phyloP scores from a whole-genome alignment of 768 basidiomycete genomes.

The Hygrophorus russula region DNA sequence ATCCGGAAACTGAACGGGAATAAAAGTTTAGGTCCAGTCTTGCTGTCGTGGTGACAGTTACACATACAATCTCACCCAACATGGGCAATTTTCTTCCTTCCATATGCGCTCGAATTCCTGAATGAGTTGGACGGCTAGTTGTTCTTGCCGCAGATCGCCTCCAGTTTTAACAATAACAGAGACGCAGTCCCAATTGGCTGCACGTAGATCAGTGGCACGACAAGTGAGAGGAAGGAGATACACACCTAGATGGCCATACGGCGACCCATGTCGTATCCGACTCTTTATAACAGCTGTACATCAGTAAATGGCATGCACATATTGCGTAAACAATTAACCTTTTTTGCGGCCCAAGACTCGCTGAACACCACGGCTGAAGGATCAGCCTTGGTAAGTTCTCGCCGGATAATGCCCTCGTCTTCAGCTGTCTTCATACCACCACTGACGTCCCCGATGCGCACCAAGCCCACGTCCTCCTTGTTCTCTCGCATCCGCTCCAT shows the following conservation, averaged over 20 bases:
- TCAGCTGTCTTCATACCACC: slow-evolving; percentile 59
- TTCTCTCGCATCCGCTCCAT: slow-evolving; percentile 85
- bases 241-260: slow-evolving; percentile 89
- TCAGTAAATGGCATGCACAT: neutral
- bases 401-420: slow-evolving; percentile 88
- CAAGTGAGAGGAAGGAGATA: slow-evolving; percentile 9
- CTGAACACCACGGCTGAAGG: slow-evolving; percentile 93
- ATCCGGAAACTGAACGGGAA: slow-evolving; percentile 77
- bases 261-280: slow-evolving; percentile 85
- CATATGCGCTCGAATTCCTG: slow-evolving; percentile 89
- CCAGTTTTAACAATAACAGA: slow-evolving; percentile 99
- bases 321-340: slow-evolving; percentile 32
- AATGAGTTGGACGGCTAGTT: slow-evolving; percentile 92
- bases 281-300: slow-evolving; percentile 32
- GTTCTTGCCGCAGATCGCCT: slow-evolving; percentile 92
- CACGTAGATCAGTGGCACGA: slow-evolving; percentile 2
- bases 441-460: slow-evolving; percentile 42
- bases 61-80: slow-evolving; percentile 87
- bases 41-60: neutral
- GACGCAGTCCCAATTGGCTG: slow-evolving; percentile 79
- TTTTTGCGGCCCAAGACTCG: slow-evolving; percentile 92
- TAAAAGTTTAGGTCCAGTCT: slow-evolving; percentile 1
- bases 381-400: slow-evolving; percentile 89
- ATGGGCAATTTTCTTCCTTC: slow-evolving; percentile 85
- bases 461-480: slow-evolving; percentile 54